A percentile compares a stretch with the other conserved stretches of the same genome.
phyloP scores from a whole-genome alignment of 257 asterid genomes.

The Petunia secreta region DNA sequence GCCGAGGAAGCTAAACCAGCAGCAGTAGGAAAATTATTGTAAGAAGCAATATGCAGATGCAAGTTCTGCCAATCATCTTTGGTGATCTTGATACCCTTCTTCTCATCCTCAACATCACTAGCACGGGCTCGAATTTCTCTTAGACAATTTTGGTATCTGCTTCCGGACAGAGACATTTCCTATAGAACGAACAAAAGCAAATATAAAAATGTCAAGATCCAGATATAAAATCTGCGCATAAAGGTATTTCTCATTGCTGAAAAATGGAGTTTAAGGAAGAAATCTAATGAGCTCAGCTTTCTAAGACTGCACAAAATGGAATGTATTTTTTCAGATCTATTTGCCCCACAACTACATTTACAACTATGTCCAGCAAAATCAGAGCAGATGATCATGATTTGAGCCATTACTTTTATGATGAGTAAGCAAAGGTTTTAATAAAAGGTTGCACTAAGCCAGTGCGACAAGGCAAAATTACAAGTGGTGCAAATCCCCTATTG shows the following conservation, averaged over 20 bases:
- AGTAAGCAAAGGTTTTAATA: too few relatives aligned
- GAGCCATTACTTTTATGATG: too few relatives aligned
- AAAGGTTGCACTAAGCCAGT: too few relatives aligned
- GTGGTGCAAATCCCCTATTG: too few relatives aligned
- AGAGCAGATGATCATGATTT: not conserved
- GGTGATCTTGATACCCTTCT: slow-evolving; percentile 79
- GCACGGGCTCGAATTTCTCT: slow-evolving; percentile 96
- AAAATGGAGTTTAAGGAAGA: not conserved
- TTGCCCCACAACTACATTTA: not conserved
- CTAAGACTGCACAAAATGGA: not conserved
- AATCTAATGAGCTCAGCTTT: slow-evolving; percentile 12
- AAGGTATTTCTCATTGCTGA: not conserved
- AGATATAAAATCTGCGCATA: not conserved
- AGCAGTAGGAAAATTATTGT: slow-evolving; percentile 96
- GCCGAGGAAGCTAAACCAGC: slow-evolving; percentile 99
- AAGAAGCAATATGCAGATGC: slow-evolving; percentile 84
- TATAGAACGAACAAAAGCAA: slow-evolving; percentile 43
- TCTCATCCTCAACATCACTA: slow-evolving; percentile 79
- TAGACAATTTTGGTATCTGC: slow-evolving; percentile 82
- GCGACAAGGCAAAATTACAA: too few relatives aligned
- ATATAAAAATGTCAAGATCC: not conserved
- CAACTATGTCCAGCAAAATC: not conserved
- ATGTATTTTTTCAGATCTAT: not conserved
- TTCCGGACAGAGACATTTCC: slow-evolving; percentile 98
- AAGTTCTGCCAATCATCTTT: slow-evolving; percentile 91